A percentile compares a stretch with the other conserved stretches of the same genome.
phyloP scores from a whole-genome alignment of 106 monocot species.

The Triglochin maritima region DNA sequence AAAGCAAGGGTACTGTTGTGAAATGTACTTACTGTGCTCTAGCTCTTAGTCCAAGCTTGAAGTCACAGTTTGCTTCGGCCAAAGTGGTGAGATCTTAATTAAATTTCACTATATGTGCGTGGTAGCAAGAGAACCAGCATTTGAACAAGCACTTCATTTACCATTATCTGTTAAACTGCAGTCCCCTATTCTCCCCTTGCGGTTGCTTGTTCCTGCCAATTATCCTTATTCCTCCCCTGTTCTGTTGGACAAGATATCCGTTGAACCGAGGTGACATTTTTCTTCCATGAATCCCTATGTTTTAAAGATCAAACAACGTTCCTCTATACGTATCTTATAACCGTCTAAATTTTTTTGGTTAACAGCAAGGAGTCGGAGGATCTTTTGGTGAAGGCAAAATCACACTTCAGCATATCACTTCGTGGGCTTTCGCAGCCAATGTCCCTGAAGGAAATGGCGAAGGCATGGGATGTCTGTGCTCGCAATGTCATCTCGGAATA shows the following conservation, averaged over 20 bases:
- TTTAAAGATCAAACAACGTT: too few relatives aligned
- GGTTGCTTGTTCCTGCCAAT: conserved; percentile 49
- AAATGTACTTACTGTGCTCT: conserved; percentile 47
- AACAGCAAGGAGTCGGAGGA: conserved; percentile 44
- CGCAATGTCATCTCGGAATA: conserved; percentile 51
- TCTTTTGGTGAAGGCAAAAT: conserved; percentile 48
- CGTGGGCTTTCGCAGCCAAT: conserved; percentile 42
- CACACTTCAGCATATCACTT: conserved; percentile 38
- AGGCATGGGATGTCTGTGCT: conserved; percentile 51
- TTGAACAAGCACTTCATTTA: neutral
- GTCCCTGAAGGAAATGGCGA: conserved; percentile 56
- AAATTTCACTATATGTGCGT: neutral
- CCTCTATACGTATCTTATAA: too few relatives aligned
- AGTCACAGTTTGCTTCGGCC: conserved; percentile 39
- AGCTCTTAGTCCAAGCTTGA: conserved; percentile 50
- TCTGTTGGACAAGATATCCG: conserved; percentile 49
- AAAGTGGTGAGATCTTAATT: conserved; percentile 32
- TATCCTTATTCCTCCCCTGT: conserved; percentile 71
- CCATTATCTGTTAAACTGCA: conserved; percentile 6
- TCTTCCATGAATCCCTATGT: conserved; percentile 6
- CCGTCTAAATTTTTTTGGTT: too few relatives aligned
- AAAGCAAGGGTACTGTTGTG: conserved; percentile 43
- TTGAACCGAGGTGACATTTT: conserved; percentile 33
- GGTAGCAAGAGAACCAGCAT: neutral
- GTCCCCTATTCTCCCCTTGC: conserved; percentile 58